These are phyloP conservation scores for Lipomyces sp. DNA, from an alignment of 805 yeast genomes.

Conservation along the genomic window DNA sequence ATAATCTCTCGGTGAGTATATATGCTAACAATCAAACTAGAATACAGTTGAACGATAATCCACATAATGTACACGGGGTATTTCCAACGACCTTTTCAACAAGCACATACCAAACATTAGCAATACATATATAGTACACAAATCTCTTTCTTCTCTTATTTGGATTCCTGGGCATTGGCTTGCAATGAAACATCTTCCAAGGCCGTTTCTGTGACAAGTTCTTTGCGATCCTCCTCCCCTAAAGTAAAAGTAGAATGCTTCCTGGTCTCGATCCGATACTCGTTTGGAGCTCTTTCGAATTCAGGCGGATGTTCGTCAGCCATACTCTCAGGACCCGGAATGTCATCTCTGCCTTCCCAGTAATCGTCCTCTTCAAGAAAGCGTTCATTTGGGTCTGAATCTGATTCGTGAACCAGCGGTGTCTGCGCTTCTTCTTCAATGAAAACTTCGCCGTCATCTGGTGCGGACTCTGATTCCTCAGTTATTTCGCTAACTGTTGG, in stretches of 20 bases:
- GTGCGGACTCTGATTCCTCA: background rate
- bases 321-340: background rate
- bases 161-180: background rate
- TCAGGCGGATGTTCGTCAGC: background rate
- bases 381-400: conserved; percentile 28
- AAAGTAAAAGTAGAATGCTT: background rate
- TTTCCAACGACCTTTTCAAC: background rate
- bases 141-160: background rate
- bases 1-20: background rate
- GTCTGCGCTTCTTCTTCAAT: conserved; percentile 29
- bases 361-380: conserved; percentile 29
- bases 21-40: background rate
- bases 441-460: conserved; percentile 22
- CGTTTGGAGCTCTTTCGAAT: background rate
- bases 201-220: background rate
- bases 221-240: background rate
- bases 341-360: background rate
- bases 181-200: background rate
- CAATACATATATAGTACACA: background rate
- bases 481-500: background rate
- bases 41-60: background rate
- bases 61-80: background rate
- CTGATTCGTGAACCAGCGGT: conserved; percentile 32
- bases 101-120: background rate
- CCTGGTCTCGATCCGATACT: background rate